Percentiles rank a stretch among this genome's conserved stretches.
Conservation (phyloP, 2,329 filamentous ascomycete genomes). For the Cercospora zeina region DNA sequence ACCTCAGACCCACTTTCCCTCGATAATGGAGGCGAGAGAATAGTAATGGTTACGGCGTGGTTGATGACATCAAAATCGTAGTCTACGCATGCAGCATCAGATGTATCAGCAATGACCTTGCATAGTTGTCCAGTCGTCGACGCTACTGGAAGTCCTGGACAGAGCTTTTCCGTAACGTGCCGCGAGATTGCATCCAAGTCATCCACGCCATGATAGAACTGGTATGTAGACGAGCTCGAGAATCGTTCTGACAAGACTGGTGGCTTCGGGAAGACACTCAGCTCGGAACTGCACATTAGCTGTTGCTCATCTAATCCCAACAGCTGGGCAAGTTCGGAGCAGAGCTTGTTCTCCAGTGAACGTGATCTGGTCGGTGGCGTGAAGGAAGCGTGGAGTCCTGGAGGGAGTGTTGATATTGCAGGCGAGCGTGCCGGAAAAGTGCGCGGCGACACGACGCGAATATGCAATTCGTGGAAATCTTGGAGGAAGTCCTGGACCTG, state of each 20-base stretch:
- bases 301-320: slow-evolving; percentile 60
- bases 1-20: neutral
- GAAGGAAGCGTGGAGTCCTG: slow-evolving; percentile 80
- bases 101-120: slow-evolving; percentile 16
- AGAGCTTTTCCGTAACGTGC: slow-evolving; percentile 8
- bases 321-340: slow-evolving; percentile 57
- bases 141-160: slow-evolving; percentile 36
- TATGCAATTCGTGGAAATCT: slow-evolving; percentile 69
- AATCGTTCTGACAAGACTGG: slow-evolving; percentile 60
- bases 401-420: slow-evolving; percentile 70
- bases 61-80: slow-evolving; percentile 73
- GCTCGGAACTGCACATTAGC: slow-evolving; percentile 45
- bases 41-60: slow-evolving; percentile 61
- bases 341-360: slow-evolving; percentile 48
- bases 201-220: slow-evolving; percentile 69
- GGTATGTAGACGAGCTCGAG: slow-evolving; percentile 62
- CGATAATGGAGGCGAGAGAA: slow-evolving; percentile 13
- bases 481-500: slow-evolving; percentile 63
- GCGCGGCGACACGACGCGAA: slow-evolving; percentile 70
- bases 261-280: slow-evolving; percentile 43
- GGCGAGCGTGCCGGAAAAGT: slow-evolving; percentile 64
- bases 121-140: slow-evolving; percentile 20
- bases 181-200: slow-evolving; percentile 54
- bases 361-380: slow-evolving; percentile 55
- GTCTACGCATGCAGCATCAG: slow-evolving; percentile 58